Base-by-base conservation (phyloP, 192 early-diverging fungal genomes). In the Globomyces pollinis-pini region DNA sequence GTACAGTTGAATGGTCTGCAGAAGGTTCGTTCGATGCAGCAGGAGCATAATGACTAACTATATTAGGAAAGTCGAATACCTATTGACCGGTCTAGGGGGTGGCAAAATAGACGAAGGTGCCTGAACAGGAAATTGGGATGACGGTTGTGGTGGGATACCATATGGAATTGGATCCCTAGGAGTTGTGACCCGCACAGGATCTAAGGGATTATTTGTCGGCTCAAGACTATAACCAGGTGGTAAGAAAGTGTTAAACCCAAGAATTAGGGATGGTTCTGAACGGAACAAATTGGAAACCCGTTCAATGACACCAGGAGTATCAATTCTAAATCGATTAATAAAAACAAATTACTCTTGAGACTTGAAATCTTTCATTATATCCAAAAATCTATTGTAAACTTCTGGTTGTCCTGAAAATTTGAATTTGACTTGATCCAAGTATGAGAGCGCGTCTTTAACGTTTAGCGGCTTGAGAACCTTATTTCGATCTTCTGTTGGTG, bases 301-400 rank as follows among this genome's bases (percentile, higher is more conserved):
- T 18, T 90, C 84, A 71, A 99, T 99, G 5, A 99, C 96, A 23
- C 91, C 94, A 0, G 94, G 94, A 1, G 96, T 99, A 60, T 96
- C 93, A 55, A 99, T 93, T 2, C 86, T 84, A 2, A 35, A 44
- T n/a, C n/a, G n/a, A 18, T 58, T 11, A 32, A 21, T 24, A 24
- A 9, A 36, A n/a, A 36, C 12, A 13, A 79, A 80, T 74, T 74
- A 90, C 88, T 71, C 79, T 66, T 96, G 92, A 62, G 89, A 88
- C 71, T 98, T 98, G 65, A 99, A 99, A 67, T 99, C 96, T 77
- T 96, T 96, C 96, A 99, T 99, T 33, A 98, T 98, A 68, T 96
- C 95, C 66, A 99, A 57, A 70, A 99, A 99, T 51, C 85, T 80
- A 65, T 96, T 98, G 74, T 99, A 99, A 3, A 98, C 93, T 49